Evolutionary conservation across 2,329 filamentous ascomycete genomes (phyloP).

Genomic region (Cordyceps militaris): DNA sequence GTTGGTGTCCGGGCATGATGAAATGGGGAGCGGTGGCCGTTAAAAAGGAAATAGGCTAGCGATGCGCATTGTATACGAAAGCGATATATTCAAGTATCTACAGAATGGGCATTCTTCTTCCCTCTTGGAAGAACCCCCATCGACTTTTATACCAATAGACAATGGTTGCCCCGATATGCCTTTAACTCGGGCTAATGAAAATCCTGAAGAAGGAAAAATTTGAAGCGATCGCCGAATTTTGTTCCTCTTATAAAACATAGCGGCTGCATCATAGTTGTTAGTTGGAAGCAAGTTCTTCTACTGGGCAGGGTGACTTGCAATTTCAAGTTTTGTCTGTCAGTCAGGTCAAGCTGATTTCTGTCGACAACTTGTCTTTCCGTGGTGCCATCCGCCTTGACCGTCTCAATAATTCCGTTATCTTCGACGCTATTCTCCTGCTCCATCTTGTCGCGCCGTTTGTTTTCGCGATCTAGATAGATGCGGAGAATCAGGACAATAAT

Average conservation of each 20-base stretch:
- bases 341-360: conserved; percentile 15
- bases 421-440: conserved; percentile 1
- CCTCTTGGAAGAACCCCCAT: too few species aligned
- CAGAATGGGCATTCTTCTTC: not conserved
- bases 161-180: too few species aligned
- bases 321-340: conserved; percentile 15
- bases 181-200: too few species aligned
- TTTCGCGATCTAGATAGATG: conserved; percentile 11
- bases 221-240: not conserved
- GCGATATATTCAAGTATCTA: not conserved
- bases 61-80: not conserved
- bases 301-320: conserved; percentile 8
- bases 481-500: conserved; percentile 12
- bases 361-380: conserved; percentile 9
- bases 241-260: not conserved
- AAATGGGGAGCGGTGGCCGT: too few species aligned
- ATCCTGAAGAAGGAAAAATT: too few species aligned
- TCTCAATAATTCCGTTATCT: conserved; percentile 12
- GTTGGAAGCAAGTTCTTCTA: not conserved
- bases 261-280: not conserved
- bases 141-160: too few species aligned
- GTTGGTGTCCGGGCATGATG: not conserved
- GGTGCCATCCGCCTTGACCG: conserved; percentile 8
- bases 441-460: conserved; percentile 13
- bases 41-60: too few species aligned